Evolutionary conservation across 768 basidiomycete genomes (phyloP).

Genomic region (Lactifluus pinguis): DNA sequence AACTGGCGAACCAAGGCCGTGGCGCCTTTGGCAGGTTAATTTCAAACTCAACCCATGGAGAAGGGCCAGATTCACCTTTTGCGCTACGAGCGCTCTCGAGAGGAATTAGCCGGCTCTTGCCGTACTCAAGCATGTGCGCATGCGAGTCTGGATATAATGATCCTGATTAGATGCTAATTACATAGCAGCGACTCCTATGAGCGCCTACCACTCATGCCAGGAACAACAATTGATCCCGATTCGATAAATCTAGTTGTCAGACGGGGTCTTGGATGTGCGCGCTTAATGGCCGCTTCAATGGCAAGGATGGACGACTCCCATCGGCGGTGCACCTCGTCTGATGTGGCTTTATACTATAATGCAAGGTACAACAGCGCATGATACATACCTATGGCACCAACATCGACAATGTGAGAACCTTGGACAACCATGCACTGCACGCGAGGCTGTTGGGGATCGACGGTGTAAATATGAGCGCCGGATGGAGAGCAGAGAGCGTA

Average conservation of each 20-base stretch:
- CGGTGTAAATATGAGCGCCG: slow-evolving; percentile 50
- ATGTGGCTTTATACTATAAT: slow-evolving; percentile 1
- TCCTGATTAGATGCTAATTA: slow-evolving; percentile 16
- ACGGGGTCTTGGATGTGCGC: slow-evolving; percentile 21
- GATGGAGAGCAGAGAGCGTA: slow-evolving; percentile 60
- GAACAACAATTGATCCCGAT: slow-evolving; percentile 53
- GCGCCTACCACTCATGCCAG: slow-evolving; percentile 59
- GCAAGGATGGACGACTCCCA: slow-evolving; percentile 28
- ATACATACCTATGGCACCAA: slow-evolving; percentile 47
- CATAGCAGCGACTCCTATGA: not conserved
- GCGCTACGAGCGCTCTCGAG: slow-evolving; percentile 54
- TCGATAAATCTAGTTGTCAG: slow-evolving; percentile 41
- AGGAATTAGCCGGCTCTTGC: slow-evolving; percentile 52
- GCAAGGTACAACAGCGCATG: not conserved
- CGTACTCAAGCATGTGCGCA: slow-evolving; percentile 72
- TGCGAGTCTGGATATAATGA: slow-evolving; percentile 53
- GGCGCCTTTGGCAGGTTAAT: slow-evolving; percentile 38
- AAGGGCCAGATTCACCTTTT: slow-evolving; percentile 33
- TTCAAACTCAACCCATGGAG: not conserved
- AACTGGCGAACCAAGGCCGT: slow-evolving; percentile 51
- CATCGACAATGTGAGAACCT: slow-evolving; percentile 40
- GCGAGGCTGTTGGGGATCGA: slow-evolving; percentile 43
- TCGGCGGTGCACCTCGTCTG: slow-evolving; percentile 36
- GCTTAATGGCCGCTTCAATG: slow-evolving; percentile 18
- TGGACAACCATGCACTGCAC: slow-evolving; percentile 59